Base-by-base conservation (phyloP, 257 asterid genomes). In the Gentiana dahurica region DNA sequence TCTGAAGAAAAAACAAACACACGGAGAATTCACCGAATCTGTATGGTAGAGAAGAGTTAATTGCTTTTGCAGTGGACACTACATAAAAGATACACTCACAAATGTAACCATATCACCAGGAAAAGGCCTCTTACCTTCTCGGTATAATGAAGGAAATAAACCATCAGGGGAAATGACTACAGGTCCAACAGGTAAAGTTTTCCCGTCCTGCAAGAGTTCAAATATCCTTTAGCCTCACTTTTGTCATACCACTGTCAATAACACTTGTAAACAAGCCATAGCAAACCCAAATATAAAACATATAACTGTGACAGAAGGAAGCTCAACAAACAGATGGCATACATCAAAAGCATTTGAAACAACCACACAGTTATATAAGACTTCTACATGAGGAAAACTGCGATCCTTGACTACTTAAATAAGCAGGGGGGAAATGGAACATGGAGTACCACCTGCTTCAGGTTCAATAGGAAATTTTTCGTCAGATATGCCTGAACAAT, bases 141-240 rank as follows among this genome's bases (percentile, higher is more conserved):
- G 81, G 68, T 83, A 86, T 58, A 89, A 64, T 36, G 97, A 92
- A 53, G 99, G 97, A 72, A 92, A 86, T 70, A 92, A 72, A 65
- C 99, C 99, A 67, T 92, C 97, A 1, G 99, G 99, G 34, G 99
- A 92, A 68, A 92, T 92, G 66, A 92, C 97, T 71, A 92, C 99
- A 34, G 99, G 99, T 59, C 99, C 99, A 58, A 35, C 71, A n/a
- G 99, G 99, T 66, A 92, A 74, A 68, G 95, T 80, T 59, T 86
- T 89, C 63, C 99, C 99, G 61, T 92, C 99, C 99, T 92, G 82
- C 79, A 64, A 63, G 64, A 39, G 49, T 59, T 55, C 43, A 33
- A 53, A 10, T 57, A 41, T 39, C 49, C 10, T 66, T 47, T 47
- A n/a, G 24, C 8, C 24, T 6, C 48, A 37, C 33, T 48, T 37